Conservation (phyloP, 163 green algal genomes). For the Scenedesmus sp. region DNA sequence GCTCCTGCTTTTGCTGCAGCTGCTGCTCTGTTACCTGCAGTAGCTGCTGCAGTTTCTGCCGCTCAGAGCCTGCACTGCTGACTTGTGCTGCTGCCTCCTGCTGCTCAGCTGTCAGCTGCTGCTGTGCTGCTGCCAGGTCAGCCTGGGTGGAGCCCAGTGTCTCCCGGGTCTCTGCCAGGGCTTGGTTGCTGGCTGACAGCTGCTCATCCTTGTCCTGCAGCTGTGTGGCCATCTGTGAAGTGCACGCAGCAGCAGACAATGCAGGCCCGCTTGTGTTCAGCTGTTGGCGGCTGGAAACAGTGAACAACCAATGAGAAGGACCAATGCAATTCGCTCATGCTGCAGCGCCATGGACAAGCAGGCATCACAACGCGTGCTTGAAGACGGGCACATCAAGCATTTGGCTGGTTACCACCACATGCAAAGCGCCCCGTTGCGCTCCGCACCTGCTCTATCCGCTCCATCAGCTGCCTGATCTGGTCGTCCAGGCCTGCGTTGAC, state of each 20-base stretch:
- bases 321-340: too few relatives aligned
- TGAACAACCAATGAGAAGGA: not conserved
- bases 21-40: constrained; percentile 33
- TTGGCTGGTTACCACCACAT: not conserved
- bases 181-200: constrained; percentile 16
- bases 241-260: not conserved
- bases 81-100: constrained; percentile 37
- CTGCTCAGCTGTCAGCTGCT: constrained; percentile 34
- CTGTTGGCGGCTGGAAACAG: not conserved
- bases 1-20: constrained; percentile 51
- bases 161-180: not conserved
- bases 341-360: not conserved
- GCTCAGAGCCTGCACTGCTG: constrained; percentile 46
- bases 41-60: constrained; percentile 38
- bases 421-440: not conserved
- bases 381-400: too few relatives aligned
- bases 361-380: not conserved
- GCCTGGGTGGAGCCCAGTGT: constrained; percentile 1
- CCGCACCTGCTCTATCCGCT: constrained; percentile 47
- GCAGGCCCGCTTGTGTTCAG: not conserved
- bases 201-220: constrained; percentile 45
- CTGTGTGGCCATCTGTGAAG: not conserved
- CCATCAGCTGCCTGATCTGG: constrained; percentile 46
- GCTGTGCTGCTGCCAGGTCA: constrained; percentile 27
- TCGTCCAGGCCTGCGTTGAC: constrained; percentile 43